Evolutionary conservation across 1,284 basidiomycete species (phyloP).

Genomic region (Boletus mariae): DNA sequence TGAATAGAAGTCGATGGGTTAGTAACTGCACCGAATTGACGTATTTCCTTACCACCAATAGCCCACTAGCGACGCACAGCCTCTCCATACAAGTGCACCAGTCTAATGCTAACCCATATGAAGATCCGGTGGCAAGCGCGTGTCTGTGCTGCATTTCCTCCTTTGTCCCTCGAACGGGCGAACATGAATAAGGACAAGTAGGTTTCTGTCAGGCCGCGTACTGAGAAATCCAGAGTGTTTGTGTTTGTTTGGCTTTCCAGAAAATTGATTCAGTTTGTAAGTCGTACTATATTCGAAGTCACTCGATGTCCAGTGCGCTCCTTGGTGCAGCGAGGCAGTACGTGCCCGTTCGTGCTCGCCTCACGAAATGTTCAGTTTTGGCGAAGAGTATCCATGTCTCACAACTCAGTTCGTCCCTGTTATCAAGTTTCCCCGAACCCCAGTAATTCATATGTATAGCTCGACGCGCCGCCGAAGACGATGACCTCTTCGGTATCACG

Average conservation of each 20-base stretch:
- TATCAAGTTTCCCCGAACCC: background rate
- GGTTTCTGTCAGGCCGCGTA: too few species aligned
- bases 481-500: constrained; percentile 7
- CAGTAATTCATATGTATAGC: constrained; percentile 13
- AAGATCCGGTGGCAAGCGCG: background rate
- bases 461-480: constrained; percentile 7
- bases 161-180: background rate
- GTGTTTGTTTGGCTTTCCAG: background rate
- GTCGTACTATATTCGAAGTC: background rate
- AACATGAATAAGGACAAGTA: too few species aligned
- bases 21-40: too few species aligned
- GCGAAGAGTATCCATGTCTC: constrained; percentile 20
- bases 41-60: too few species aligned
- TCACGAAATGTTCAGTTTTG: constrained; percentile 4
- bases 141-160: background rate
- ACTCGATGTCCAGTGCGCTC: constrained; percentile 18
- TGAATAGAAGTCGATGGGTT: too few species aligned
- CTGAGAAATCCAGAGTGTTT: background rate
- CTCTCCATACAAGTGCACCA: background rate
- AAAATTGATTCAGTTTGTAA: background rate
- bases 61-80: background rate
- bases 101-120: background rate
- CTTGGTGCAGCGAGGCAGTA: constrained; percentile 12
- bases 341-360: background rate
- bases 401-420: constrained; percentile 16